phyloP scores from a whole-genome alignment of 495 filamentous ascomycete species.

The Hyphodiscus hymeniophilus region DNA sequence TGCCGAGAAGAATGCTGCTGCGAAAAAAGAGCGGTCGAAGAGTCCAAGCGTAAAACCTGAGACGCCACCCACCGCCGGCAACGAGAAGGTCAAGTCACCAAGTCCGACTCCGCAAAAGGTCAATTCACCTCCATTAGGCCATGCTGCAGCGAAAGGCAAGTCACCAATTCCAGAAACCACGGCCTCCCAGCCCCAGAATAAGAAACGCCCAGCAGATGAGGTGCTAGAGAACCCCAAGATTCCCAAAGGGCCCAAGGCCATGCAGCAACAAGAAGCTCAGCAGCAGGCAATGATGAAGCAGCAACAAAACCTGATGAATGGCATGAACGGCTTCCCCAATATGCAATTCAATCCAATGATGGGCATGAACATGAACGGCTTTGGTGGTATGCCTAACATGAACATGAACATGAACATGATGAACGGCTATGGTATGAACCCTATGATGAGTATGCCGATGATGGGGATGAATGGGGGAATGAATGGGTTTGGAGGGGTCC shows the following conservation, averaged over 20 bases:
- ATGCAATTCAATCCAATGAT: conserved; percentile 28
- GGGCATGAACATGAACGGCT: conserved; percentile 15
- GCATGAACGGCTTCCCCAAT: conserved; percentile 29
- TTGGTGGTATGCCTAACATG: conserved; percentile 24
- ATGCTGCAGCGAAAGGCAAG: conserved; percentile 31
- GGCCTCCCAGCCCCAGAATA: conserved; percentile 28
- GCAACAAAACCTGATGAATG: conserved; percentile 28
- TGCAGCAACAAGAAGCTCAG: conserved; percentile 40
- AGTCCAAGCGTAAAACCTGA: conserved; percentile 32
- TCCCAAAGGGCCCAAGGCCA: conserved; percentile 50
- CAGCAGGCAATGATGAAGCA: conserved; percentile 23
- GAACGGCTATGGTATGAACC: conserved; percentile 34
- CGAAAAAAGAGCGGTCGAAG: conserved; percentile 51
- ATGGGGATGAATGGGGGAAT: conserved; percentile 15
- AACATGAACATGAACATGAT: conserved; percentile 24
- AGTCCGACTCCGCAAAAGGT: conserved; percentile 24
- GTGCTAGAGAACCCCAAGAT: conserved; percentile 55
- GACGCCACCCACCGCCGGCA: conserved; percentile 1
- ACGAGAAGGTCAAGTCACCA: conserved; percentile 13
- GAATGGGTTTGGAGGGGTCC: conserved; percentile 33
- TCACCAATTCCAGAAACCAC: conserved; percentile 10
- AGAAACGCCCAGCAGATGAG: conserved; percentile 79
- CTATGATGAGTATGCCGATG: conserved; percentile 32
- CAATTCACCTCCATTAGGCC: conserved; percentile 26
- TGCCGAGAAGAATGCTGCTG: conserved; percentile 54